These are phyloP conservation scores for Fusarium protoensiforme DNA, from an alignment of 2,329 filamentous ascomycete species.

Conservation along the genomic window DNA sequence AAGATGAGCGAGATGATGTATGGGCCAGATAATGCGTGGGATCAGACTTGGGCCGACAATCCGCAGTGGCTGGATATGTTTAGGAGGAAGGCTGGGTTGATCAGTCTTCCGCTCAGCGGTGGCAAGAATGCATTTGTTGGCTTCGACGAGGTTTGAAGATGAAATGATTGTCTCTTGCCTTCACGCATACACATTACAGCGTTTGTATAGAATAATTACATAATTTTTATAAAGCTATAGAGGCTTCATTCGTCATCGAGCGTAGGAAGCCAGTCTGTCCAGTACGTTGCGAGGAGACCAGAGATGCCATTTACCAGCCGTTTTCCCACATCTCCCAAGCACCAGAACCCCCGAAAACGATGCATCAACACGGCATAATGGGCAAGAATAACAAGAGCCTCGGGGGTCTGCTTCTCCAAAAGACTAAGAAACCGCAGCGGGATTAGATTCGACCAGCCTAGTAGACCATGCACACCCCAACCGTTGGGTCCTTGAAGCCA, in stretches of 20 bases:
- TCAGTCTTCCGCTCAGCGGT: background rate
- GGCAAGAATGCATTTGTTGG: background rate
- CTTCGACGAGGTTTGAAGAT: background rate
- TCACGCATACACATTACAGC: background rate
- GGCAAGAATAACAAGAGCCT: slow-evolving; percentile 21
- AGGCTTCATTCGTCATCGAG: background rate
- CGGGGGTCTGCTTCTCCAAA: slow-evolving; percentile 12
- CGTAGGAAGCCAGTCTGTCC: slow-evolving; percentile 1
- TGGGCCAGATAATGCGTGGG: background rate
- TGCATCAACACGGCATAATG: slow-evolving; percentile 8
- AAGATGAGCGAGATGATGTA: background rate
- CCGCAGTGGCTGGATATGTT: background rate
- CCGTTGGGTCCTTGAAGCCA: background rate
- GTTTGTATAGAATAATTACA: background rate
- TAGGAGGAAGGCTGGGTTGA: background rate
- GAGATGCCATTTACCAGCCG: slow-evolving; percentile 2
- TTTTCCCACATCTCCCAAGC: slow-evolving; percentile 1
- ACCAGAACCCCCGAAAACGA: slow-evolving; percentile 7
- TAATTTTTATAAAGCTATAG: background rate
- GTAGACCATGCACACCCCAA: slow-evolving; percentile 3
- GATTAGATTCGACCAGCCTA: slow-evolving; percentile 3
- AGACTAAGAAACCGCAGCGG: slow-evolving; percentile 3
- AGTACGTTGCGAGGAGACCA: background rate
- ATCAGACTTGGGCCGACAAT: background rate
- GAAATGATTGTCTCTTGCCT: too few species aligned